A percentile compares a stretch with the other conserved stretches of the same genome.
These are phyloP conservation scores for Centrapalus pauciflorus DNA, from an alignment of 129 eudicot genomes.

Conservation along the genomic window DNA sequence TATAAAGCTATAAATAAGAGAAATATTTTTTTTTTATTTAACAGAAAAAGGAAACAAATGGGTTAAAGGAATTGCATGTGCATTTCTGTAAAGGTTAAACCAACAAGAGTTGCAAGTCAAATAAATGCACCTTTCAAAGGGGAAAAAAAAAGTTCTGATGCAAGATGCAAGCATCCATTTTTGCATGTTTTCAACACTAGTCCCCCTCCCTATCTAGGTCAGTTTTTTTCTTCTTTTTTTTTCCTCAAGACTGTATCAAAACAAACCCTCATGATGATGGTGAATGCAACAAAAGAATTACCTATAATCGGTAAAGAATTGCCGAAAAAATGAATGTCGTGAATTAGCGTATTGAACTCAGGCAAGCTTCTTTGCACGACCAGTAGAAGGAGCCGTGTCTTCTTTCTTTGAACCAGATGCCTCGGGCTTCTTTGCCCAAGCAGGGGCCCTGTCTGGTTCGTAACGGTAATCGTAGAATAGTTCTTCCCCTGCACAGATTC, in stretches of 20 bases:
- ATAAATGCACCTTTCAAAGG: slow-evolving; percentile 25
- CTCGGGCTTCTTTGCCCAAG: slow-evolving; percentile 96
- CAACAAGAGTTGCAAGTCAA: slow-evolving; percentile 16
- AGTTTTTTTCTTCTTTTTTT: no score
- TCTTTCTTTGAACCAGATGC: slow-evolving; percentile 77
- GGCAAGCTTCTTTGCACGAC: slow-evolving; percentile 92
- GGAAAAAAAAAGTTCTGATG: slow-evolving; percentile 11
- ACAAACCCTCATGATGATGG: slow-evolving; percentile 4
- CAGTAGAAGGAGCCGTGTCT: slow-evolving; percentile 59
- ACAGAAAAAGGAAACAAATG: no score
- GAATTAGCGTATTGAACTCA: slow-evolving; percentile 17
- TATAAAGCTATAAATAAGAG: no score
- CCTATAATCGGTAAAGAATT: slow-evolving; percentile 22
- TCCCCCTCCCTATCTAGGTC: slow-evolving; percentile 19
- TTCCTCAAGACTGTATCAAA: slow-evolving; percentile 30
- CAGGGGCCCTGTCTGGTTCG: slow-evolving; percentile 90
- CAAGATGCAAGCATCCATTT: slow-evolving; percentile 15
- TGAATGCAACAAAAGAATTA: slow-evolving; percentile 15
- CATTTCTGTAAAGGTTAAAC: slow-evolving; percentile 10
- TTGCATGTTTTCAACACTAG: background rate
- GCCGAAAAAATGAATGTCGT: slow-evolving; percentile 17
- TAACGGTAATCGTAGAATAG: slow-evolving; percentile 92
- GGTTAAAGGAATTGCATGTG: slow-evolving; percentile 26
- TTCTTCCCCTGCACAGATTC: slow-evolving; percentile 86
- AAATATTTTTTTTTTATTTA: no score